Base-by-base conservation (phyloP, 768 basidiomycete genomes). In the Rhodotorula graminis region DNA sequence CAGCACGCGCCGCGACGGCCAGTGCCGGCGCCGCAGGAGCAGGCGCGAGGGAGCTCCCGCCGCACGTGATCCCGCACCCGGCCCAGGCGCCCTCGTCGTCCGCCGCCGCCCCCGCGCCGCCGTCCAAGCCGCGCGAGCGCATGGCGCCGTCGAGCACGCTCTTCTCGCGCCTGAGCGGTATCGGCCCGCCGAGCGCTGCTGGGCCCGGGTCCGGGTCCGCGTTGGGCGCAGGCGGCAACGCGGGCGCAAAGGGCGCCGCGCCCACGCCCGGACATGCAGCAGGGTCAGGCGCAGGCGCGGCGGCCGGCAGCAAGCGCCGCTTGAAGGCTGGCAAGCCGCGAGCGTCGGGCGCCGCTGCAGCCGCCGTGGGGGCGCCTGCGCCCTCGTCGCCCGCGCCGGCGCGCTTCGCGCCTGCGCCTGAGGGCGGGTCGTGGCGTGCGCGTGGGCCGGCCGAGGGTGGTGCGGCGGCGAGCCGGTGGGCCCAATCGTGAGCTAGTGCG, bases 151-250 rank as follows among this genome's bases (percentile, higher is more conserved):
- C 50, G 6, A 23, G 58, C 10, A 58, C 65, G n/a, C 49, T 67
- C 25, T 67, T 67, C 49, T 59, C 65, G 21, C 57, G 58, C 16
- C 31, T 67, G 65, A 67, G 65, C 59, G 65, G 65, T 3, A 52
- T 67, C 33, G 37, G 25, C 11, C 42, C 59, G 37, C 9, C 37
- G 4, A 9, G 37, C 37, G 37, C 37, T 37, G 37, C 37, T 9
- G 37, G 37, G 37, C 9, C 37, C 37, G 37, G 37, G 37, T 37
- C 37, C 5, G 37, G 37, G 5, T 4, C 37, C 37, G n/a, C n/a
- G n/a, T n/a, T n/a, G n/a, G 37, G 37, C 37, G 37, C 37, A 4
- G 37, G 37, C 37, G 37, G 15, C 23, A 15, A 23, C 18, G 58
- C 37, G 37, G 56, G 56, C 56, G 56, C 33, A 9, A 37, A 33